Base-by-base conservation (phyloP, 371 early-diverging fungal genomes). In the Mucor racemosus region DNA sequence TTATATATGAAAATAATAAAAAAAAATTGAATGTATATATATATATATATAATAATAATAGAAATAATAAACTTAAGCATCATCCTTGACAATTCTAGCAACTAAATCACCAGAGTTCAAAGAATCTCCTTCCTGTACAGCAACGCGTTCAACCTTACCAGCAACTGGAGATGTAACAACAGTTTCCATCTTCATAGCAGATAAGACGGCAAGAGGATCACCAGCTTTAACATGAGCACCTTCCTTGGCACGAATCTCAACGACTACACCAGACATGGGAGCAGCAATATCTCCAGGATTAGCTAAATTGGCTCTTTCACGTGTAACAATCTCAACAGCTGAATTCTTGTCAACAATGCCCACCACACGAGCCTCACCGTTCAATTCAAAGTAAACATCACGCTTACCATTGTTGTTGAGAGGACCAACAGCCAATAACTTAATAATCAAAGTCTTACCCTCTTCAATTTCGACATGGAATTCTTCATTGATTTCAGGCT, bases 141-240 rank as follows among this genome's bases (percentile, higher is more conserved):
- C 79, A 15, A 95, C 87, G 62, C 86, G 72, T 55, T 88, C 89
- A 31, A 97, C 84, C 19, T 74, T 82, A 65, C 97, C 97, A 15
- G 90, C 85, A 31, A 90, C 85, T 5, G 96, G 89, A 13, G 95
- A 86, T 13, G 93, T 85, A n/a, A 97, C 95, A 4, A 95, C 87
- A 0, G 96, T 95, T 77, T 97, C 97, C 96, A 97, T 96, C 84
- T 97, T 97, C 97, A 97, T 97, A 42, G 97, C 97, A 56, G 91
- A 90, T 64, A 97, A 80, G 15, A 97, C 91, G 63, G 90, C 93
- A 64, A 96, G 75, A 3, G 95, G 93, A 67, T 96, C 94, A 13
- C 97, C 97, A 35, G 87, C 88, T 83, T 93, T 94, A 60, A 97
- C 88, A 44, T 81, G 73, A 31, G 85, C 81, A 48, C 97, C 97